A percentile compares a stretch with the other conserved stretches of the same genome.
Conservation (phyloP, 768 basidiomycete genomes). For the Boletus rubropictus region DNA sequence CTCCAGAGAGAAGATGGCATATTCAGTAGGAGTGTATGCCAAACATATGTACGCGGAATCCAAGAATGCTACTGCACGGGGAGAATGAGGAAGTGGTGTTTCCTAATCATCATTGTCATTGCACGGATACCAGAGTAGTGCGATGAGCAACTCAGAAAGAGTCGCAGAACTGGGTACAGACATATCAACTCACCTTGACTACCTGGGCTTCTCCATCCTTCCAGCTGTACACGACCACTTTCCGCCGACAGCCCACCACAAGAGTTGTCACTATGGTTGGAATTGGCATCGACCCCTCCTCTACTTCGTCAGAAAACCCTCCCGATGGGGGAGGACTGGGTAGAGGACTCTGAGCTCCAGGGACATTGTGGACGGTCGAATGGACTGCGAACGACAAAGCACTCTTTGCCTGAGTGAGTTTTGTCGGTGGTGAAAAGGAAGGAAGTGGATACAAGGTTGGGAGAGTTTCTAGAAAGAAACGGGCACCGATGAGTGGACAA, state of each 20-base stretch:
- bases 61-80: slow-evolving; percentile 78
- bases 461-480: slow-evolving; percentile 49
- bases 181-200: slow-evolving; percentile 44
- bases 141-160: not conserved
- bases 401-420: slow-evolving; percentile 68
- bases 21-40: slow-evolving; percentile 66
- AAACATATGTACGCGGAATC: slow-evolving; percentile 57
- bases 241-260: slow-evolving; percentile 39
- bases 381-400: slow-evolving; percentile 80
- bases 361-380: slow-evolving; percentile 48
- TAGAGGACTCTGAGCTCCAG: slow-evolving; percentile 23
- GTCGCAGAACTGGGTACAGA: not conserved
- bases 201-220: slow-evolving; percentile 77
- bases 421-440: slow-evolving; percentile 61
- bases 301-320: slow-evolving; percentile 7
- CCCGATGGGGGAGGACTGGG: slow-evolving; percentile 7
- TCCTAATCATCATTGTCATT: slow-evolving; percentile 47
- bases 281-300: slow-evolving; percentile 38
- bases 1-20: slow-evolving; percentile 63
- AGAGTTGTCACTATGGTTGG: slow-evolving; percentile 61
- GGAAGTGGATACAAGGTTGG: slow-evolving; percentile 76
- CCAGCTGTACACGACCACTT: slow-evolving; percentile 58
- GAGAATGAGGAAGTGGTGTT: slow-evolving; percentile 74
- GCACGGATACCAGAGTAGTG: not conserved
- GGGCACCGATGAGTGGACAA: not conserved